A percentile compares a stretch with the other conserved stretches of the same genome.
These are phyloP conservation scores for Trichosporon sp. DNA, from an alignment of 1,284 basidiomycete species.

Conservation along the genomic window DNA sequence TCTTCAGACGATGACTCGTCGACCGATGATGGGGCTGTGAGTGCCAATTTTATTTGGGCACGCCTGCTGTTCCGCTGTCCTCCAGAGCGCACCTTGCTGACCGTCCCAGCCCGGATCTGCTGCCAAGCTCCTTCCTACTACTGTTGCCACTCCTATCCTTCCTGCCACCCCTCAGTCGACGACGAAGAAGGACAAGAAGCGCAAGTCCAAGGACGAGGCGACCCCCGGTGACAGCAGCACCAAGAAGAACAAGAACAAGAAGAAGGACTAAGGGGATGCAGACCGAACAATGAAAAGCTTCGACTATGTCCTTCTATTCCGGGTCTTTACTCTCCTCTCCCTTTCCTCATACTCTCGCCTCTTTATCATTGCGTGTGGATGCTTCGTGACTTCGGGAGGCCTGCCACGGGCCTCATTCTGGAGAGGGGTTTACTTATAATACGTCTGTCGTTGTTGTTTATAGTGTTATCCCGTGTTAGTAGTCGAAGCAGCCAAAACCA, in stretches of 20 bases:
- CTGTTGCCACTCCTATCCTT: conserved; percentile 17
- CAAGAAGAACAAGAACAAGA: conserved; percentile 9
- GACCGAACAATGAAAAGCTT: neutral
- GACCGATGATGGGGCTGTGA: neutral
- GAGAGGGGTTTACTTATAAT: neutral
- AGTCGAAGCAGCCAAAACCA: neutral
- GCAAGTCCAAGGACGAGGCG: neutral
- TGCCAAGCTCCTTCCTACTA: conserved; percentile 9
- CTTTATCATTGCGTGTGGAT: neutral
- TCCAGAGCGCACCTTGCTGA: neutral
- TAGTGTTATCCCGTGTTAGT: neutral
- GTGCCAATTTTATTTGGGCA: neutral
- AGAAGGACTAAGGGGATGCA: neutral
- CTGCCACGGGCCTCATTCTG: neutral
- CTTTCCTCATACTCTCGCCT: neutral
- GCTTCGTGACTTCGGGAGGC: neutral
- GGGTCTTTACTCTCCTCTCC: neutral
- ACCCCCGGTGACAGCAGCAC: neutral
- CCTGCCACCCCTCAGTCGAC: conserved; percentile 17
- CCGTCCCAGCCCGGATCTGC: neutral
- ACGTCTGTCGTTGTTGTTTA: neutral
- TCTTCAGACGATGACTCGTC: conserved; percentile 16
- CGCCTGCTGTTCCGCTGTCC: neutral
- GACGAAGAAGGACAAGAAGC: conserved; percentile 30
- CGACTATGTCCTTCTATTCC: neutral